Percentiles rank a stretch among this genome's conserved stretches.
These are phyloP conservation scores for Geotrichum aggregatum DNA, from an alignment of 1,139 yeast species.

Conservation along the genomic window DNA sequence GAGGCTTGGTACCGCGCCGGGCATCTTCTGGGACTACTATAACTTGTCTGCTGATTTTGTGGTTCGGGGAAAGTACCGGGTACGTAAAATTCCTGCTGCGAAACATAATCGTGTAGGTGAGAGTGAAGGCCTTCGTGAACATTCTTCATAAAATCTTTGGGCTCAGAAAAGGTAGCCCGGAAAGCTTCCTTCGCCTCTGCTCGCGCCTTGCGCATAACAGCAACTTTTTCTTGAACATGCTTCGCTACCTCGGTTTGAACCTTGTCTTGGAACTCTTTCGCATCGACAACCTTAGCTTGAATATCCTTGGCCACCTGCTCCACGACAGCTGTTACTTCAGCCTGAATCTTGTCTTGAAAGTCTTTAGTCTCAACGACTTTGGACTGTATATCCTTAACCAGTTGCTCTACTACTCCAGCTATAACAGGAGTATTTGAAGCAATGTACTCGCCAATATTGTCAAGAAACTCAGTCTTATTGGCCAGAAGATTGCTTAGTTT, in stretches of 20 bases:
- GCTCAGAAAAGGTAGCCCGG: constrained; percentile 8
- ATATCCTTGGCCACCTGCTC: constrained; percentile 10
- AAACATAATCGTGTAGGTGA: neutral
- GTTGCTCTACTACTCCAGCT: constrained; percentile 6
- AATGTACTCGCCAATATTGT: constrained; percentile 11
- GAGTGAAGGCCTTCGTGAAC: constrained; percentile 2
- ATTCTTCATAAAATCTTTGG: neutral
- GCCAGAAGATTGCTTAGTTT: constrained; percentile 5
- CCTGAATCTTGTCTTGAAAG: constrained; percentile 7
- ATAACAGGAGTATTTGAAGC: constrained; percentile 7
- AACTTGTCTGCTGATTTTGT: neutral
- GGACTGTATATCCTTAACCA: constrained; percentile 10
- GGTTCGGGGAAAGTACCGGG: neutral
- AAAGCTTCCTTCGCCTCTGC: neutral
- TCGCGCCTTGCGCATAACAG: neutral
- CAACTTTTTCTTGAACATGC: constrained; percentile 1
- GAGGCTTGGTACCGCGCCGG: neutral
- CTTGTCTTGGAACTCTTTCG: constrained; percentile 11
- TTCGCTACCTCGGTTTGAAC: constrained; percentile 7
- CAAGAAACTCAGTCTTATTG: constrained; percentile 10
- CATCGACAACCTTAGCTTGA: constrained; percentile 4
- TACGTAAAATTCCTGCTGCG: neutral
- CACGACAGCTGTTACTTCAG: constrained; percentile 4
- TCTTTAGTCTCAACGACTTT: constrained; percentile 10
- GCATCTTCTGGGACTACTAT: neutral